These are phyloP conservation scores for Blastosporella zonata DNA, from an alignment of 1,284 basidiomycete species.

Conservation along the genomic window DNA sequence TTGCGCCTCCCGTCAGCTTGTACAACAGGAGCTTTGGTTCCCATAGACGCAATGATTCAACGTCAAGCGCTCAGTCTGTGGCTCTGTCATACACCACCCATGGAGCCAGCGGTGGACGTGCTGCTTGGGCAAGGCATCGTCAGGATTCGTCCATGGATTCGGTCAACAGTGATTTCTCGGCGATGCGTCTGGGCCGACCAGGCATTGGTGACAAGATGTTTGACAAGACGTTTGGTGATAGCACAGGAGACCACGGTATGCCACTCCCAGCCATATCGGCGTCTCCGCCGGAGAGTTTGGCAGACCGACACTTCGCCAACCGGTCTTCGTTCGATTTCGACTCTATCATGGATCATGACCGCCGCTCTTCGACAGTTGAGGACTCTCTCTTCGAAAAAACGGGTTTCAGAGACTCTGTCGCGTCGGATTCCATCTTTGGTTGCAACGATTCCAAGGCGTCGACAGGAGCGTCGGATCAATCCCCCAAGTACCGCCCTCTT, in stretches of 20 bases:
- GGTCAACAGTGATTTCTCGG: slow-evolving; percentile 60
- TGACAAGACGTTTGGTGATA: slow-evolving; percentile 72
- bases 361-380: slow-evolving; percentile 33
- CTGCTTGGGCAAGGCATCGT: slow-evolving; percentile 60
- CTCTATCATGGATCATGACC: slow-evolving; percentile 57
- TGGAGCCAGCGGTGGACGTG: slow-evolving; percentile 51
- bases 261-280: slow-evolving; percentile 67
- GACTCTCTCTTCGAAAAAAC: slow-evolving; percentile 72
- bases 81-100: slow-evolving; percentile 50
- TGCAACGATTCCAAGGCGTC: slow-evolving; percentile 36
- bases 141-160: slow-evolving; percentile 66
- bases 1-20: slow-evolving; percentile 65
- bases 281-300: slow-evolving; percentile 46
- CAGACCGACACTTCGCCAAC: slow-evolving; percentile 23
- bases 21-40: slow-evolving; percentile 54
- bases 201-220: slow-evolving; percentile 90
- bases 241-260: slow-evolving; percentile 51
- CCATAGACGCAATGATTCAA: slow-evolving; percentile 50
- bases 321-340: slow-evolving; percentile 58
- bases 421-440: slow-evolving; percentile 68
- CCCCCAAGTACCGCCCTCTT: slow-evolving; percentile 55
- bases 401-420: slow-evolving; percentile 45
- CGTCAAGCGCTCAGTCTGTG: slow-evolving; percentile 50
- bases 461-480: slow-evolving; percentile 33
- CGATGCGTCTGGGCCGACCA: slow-evolving; percentile 59